Evolutionary conservation across 768 basidiomycete species (phyloP).

Genomic region (Termitomyces sp.): DNA sequence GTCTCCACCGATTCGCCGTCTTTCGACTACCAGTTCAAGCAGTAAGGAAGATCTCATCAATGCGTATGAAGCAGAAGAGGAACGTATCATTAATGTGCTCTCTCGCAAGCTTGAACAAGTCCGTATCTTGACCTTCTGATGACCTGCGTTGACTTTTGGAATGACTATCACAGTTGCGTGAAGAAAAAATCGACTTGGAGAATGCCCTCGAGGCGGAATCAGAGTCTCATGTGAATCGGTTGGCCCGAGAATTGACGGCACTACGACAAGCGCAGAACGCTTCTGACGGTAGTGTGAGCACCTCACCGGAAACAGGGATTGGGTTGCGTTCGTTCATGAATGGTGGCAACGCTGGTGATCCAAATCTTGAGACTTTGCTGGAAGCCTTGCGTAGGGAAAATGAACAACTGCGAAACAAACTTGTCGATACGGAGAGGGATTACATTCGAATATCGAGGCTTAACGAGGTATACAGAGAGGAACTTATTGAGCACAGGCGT

Average conservation of each 20-base stretch:
- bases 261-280: constrained; percentile 56
- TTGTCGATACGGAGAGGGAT: constrained; percentile 75
- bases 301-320: constrained; percentile 30
- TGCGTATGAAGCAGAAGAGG: constrained; percentile 88
- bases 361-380: constrained; percentile 57
- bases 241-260: constrained; percentile 67
- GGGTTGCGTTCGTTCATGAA: constrained; percentile 27
- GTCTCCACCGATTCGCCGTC: constrained; percentile 60
- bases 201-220: constrained; percentile 81
- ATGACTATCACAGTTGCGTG: constrained; percentile 50
- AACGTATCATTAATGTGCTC: constrained; percentile 79
- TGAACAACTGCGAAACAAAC: constrained; percentile 60
- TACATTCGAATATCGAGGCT: constrained; percentile 69
- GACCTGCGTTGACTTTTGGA: not conserved
- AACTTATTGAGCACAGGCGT: constrained; percentile 72
- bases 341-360: constrained; percentile 27
- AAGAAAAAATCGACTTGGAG: constrained; percentile 83
- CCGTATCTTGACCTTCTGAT: constrained; percentile 11
- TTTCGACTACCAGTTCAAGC: constrained; percentile 49
- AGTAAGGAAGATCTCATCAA: constrained; percentile 77
- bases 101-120: constrained; percentile 86
- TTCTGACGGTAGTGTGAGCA: constrained; percentile 21
- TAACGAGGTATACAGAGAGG: constrained; percentile 84
- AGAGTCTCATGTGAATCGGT: constrained; percentile 78
- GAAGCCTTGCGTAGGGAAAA: constrained; percentile 80